phyloP scores from a whole-genome alignment of 495 filamentous ascomycete genomes.

The Cryomyces minteri region DNA sequence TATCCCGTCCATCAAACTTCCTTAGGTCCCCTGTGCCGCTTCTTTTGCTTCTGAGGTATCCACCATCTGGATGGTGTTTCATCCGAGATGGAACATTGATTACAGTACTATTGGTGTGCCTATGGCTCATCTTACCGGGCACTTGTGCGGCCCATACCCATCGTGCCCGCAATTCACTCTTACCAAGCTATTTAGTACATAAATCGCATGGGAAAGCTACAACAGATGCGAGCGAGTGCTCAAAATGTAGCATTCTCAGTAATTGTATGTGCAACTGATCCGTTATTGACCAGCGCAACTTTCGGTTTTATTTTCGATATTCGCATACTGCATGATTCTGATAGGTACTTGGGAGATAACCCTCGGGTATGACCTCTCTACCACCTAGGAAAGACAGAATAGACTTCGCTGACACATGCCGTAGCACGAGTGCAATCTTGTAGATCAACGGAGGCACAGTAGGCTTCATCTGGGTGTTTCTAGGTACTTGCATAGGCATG shows the following conservation, averaged over 20 bases:
- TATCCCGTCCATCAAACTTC: too few relatives aligned
- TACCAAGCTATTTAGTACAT: too few relatives aligned
- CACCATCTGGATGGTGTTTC: too few relatives aligned
- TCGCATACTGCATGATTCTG: slow-evolving; percentile 14
- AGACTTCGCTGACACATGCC: neutral
- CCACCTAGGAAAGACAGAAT: neutral
- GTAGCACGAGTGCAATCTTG: neutral
- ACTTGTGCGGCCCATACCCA: too few relatives aligned
- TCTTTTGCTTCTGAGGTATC: too few relatives aligned
- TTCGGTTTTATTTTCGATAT: slow-evolving; percentile 13
- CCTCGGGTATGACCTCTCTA: slow-evolving; percentile 1
- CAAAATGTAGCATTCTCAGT: too few relatives aligned
- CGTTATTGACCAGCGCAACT: slow-evolving; percentile 12
- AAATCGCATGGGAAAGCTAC: neutral
- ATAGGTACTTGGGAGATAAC: slow-evolving; percentile 12
- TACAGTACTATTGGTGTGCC: too few relatives aligned
- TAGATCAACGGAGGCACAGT: slow-evolving; percentile 7
- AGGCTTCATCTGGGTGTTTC: slow-evolving; percentile 8
- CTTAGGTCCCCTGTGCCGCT: too few relatives aligned
- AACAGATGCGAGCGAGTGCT: neutral
- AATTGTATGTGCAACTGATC: too few relatives aligned
- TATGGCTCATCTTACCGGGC: too few relatives aligned
- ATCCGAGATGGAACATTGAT: too few relatives aligned
- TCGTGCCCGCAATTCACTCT: too few relatives aligned
- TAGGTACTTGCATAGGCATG: neutral